Conservation (phyloP, 2,329 filamentous ascomycete genomes). For the Rhynchosporium agropyri region DNA sequence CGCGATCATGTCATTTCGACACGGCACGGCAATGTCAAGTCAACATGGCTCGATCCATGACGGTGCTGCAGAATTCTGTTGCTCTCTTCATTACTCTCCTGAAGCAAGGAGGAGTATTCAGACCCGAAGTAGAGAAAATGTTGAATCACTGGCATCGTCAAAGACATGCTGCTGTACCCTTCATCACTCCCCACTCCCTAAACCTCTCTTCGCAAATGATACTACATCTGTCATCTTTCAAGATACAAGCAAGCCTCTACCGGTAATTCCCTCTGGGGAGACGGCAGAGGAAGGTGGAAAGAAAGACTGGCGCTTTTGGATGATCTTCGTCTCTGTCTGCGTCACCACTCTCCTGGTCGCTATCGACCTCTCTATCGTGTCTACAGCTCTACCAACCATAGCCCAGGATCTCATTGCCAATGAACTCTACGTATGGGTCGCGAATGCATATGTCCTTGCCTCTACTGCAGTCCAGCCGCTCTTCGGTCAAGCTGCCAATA, state of each 20-base stretch:
- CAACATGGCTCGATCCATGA: conserved; percentile 11
- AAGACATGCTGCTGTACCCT: conserved; percentile 23
- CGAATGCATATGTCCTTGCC: conserved; percentile 69
- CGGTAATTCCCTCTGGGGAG: neutral
- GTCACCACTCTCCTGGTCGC: conserved; percentile 32
- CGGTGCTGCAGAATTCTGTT: conserved; percentile 17
- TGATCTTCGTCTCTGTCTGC: conserved; percentile 33
- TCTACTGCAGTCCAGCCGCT: conserved; percentile 21
- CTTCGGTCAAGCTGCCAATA: conserved; percentile 23
- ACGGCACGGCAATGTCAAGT: neutral
- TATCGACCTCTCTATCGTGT: conserved; percentile 53
- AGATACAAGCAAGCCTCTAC: conserved; percentile 1
- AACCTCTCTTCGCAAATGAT: conserved; percentile 20
- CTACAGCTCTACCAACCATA: conserved; percentile 61
- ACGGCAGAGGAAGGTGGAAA: conserved; percentile 13
- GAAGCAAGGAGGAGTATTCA: conserved; percentile 1
- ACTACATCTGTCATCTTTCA: conserved; percentile 11
- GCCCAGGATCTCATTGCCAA: conserved; percentile 52
- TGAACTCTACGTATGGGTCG: conserved; percentile 69
- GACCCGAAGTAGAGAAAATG: conserved; percentile 14
- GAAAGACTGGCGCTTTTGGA: conserved; percentile 28
- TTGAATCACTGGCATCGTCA: conserved; percentile 15
- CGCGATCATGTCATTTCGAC: neutral
- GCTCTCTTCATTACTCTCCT: conserved; percentile 21
- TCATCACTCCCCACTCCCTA: conserved; percentile 21